Evolutionary conservation across 345 rosid genomes (phyloP).

Genomic region (Sisymbrium irio): DNA sequence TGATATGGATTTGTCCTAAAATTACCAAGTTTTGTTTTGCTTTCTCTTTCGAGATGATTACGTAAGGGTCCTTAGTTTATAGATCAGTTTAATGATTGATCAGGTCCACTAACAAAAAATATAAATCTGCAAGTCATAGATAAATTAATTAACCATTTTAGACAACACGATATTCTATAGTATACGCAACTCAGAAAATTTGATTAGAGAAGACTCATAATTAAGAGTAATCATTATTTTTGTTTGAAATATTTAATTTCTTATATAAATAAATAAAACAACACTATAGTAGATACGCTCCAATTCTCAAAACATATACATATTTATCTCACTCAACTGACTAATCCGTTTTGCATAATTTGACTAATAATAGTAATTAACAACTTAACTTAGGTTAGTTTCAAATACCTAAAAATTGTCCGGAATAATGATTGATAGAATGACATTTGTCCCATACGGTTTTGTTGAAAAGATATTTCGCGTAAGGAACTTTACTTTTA

Average conservation of each 20-base stretch:
- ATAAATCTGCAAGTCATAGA: conserved; percentile 1
- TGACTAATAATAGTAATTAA: too few relatives aligned
- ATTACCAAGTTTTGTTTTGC: conserved; percentile 12
- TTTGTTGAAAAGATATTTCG: too few relatives aligned
- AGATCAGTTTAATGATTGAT: conserved; percentile 18
- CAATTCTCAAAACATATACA: too few relatives aligned
- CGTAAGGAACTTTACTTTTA: too few relatives aligned
- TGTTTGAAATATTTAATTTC: background rate
- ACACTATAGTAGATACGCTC: too few relatives aligned
- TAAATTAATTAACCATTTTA: background rate
- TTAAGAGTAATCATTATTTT: too few relatives aligned
- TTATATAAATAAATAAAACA: too few relatives aligned
- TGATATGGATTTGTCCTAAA: conserved; percentile 4
- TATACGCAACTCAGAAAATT: background rate
- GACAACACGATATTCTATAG: conserved; percentile 1
- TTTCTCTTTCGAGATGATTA: conserved; percentile 1
- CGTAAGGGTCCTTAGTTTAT: background rate
- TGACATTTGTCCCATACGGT: too few relatives aligned
- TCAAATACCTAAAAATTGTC: background rate
- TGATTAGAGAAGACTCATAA: background rate
- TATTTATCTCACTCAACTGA: too few relatives aligned
- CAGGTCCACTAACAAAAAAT: conserved; percentile 8
- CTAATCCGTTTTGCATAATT: too few relatives aligned
- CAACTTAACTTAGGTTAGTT: background rate
- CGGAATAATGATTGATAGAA: too few relatives aligned